Conservation (phyloP, 441 rosid genomes). For the Gossypium trilobum region DNA sequence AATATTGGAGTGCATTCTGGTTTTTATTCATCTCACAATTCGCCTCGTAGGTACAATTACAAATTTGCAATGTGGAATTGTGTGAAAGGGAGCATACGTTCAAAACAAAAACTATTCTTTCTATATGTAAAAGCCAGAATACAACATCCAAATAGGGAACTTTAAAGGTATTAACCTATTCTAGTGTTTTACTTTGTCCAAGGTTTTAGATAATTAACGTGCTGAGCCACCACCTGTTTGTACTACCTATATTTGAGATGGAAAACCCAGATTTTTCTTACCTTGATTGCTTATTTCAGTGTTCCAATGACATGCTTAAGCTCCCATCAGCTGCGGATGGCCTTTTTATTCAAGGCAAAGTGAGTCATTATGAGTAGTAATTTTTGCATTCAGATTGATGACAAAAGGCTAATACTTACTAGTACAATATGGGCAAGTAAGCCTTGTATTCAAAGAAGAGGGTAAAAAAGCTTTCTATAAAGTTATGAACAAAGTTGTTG, state of each 20-base stretch:
- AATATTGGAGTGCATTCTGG: constrained; percentile 8
- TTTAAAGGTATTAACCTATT: not conserved
- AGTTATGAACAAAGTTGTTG: no score
- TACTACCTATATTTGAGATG: not conserved
- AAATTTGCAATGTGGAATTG: constrained; percentile 16
- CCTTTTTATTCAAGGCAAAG: not conserved
- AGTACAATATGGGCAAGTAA: not conserved
- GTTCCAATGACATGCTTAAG: not conserved
- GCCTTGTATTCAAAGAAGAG: no score
- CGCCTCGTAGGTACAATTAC: not conserved
- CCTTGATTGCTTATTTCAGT: not conserved
- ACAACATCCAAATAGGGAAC: constrained; percentile 1
- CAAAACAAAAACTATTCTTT: constrained; percentile 11
- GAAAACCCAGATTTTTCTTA: not conserved
- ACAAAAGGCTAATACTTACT: no score
- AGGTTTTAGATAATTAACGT: not conserved
- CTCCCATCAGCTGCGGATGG: not conserved
- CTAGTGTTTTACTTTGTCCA: not conserved
- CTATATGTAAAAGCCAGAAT: constrained; percentile 8
- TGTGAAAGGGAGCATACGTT: constrained; percentile 17
- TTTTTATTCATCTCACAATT: constrained; percentile 16
- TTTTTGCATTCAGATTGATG: not conserved
- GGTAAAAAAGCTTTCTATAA: no score
- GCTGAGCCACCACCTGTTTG: not conserved
- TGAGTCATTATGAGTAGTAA: not conserved